phyloP scores from a whole-genome alignment of 495 filamentous ascomycete species.

The Thermochaetoides thermophila region DNA sequence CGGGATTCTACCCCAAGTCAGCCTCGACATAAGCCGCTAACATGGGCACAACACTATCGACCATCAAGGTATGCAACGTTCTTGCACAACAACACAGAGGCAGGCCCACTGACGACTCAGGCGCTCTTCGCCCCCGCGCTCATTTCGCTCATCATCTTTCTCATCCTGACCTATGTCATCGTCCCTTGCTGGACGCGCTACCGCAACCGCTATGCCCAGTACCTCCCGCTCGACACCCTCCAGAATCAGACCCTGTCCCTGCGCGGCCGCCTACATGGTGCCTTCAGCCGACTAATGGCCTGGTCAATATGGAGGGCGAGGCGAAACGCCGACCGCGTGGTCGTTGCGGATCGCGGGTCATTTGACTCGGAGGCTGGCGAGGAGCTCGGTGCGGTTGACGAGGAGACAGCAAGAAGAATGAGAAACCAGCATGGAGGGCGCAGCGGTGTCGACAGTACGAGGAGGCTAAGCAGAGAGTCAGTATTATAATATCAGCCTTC shows the following conservation, averaged over 20 bases:
- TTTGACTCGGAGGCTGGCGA: constrained; percentile 41
- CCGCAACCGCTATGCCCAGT: constrained; percentile 57
- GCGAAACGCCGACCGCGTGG: constrained; percentile 19
- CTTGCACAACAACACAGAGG: neutral
- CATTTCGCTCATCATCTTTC: constrained; percentile 62
- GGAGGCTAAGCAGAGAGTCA: constrained; percentile 61
- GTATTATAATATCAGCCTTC: constrained; percentile 4
- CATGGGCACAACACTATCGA: constrained; percentile 26
- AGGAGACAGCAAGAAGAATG: constrained; percentile 46
- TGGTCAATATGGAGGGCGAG: constrained; percentile 40
- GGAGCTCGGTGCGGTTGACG: constrained; percentile 49
- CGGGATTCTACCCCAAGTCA: too few species aligned
- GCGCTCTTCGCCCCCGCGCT: constrained; percentile 63
- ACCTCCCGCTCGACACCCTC: constrained; percentile 51
- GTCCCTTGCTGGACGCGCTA: constrained; percentile 64
- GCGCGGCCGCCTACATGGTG: constrained; percentile 43
- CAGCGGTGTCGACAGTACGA: constrained; percentile 32
- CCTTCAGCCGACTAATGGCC: constrained; percentile 38
- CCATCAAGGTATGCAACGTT: constrained; percentile 28
- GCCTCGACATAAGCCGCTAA: constrained; percentile 2
- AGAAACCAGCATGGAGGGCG: constrained; percentile 32
- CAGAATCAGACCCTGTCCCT: constrained; percentile 46
- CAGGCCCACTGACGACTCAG: constrained; percentile 28
- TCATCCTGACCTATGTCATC: constrained; percentile 53
- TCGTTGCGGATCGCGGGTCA: constrained; percentile 24